Conservation (phyloP, 768 basidiomycete genomes). For the Russula earlei region DNA sequence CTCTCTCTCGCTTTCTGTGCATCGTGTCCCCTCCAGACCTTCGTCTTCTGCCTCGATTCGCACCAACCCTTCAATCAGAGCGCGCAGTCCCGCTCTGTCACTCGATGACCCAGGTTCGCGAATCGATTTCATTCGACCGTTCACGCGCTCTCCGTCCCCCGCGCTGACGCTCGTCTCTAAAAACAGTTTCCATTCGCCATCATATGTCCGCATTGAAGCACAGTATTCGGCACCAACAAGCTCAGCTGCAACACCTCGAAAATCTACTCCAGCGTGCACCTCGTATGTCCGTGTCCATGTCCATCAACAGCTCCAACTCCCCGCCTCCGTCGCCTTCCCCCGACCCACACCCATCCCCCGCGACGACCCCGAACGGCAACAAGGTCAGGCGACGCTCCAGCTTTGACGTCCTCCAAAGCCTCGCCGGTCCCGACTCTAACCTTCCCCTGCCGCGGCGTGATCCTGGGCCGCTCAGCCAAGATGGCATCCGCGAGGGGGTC, state of each 20-base stretch:
- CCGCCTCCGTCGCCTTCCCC: slow-evolving; percentile 30
- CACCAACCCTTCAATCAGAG: slow-evolving; percentile 4
- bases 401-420: slow-evolving; percentile 57
- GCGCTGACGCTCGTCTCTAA: not conserved
- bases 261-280: slow-evolving; percentile 58
- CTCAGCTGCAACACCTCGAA: slow-evolving; percentile 63
- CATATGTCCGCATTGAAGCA: slow-evolving; percentile 79
- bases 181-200: slow-evolving; percentile 60
- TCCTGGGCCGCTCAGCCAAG: slow-evolving; percentile 32
- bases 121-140: not conserved
- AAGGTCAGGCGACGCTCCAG: slow-evolving; percentile 57
- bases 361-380: slow-evolving; percentile 26
- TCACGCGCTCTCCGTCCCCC: too few species aligned
- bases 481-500: slow-evolving; percentile 64
- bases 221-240: slow-evolving; percentile 76
- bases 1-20: not conserved
- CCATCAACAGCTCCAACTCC: slow-evolving; percentile 30
- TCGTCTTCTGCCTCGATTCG: slow-evolving; percentile 14
- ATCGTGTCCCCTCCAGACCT: slow-evolving; percentile 5
- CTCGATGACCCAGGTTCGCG: slow-evolving; percentile 17
- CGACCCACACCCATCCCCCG: slow-evolving; percentile 16
- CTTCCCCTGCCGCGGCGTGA: slow-evolving; percentile 62
- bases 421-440: slow-evolving; percentile 70
- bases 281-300: slow-evolving; percentile 54
- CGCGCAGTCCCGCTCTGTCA: slow-evolving; percentile 15